Evolutionary conservation across 305 asterid genomes (phyloP).

Genomic region (Fraxinus angustifolia): DNA sequence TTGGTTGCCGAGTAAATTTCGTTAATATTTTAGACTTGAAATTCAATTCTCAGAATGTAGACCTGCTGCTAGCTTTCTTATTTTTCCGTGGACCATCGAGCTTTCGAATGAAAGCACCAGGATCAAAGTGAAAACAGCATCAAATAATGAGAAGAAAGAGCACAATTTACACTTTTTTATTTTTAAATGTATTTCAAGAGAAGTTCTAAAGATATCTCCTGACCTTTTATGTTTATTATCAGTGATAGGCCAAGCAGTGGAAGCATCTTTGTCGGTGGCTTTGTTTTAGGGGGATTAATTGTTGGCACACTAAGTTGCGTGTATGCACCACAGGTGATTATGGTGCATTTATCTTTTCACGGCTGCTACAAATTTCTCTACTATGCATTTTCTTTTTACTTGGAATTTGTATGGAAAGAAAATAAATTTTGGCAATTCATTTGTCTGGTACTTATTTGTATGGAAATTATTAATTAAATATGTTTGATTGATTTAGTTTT

Average conservation of each 20-base stretch:
- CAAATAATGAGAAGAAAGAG: neutral
- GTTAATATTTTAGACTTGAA: neutral
- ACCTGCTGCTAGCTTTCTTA: neutral
- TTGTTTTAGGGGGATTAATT: slow-evolving; percentile 79
- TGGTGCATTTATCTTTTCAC: slow-evolving; percentile 17
- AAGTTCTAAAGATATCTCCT: slow-evolving; percentile 2
- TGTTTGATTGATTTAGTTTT: too few species aligned
- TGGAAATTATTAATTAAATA: too few species aligned
- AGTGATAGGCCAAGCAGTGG: slow-evolving; percentile 60
- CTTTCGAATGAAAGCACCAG: neutral
- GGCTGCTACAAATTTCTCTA: slow-evolving; percentile 4
- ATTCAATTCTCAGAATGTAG: neutral
- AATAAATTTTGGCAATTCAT: too few species aligned
- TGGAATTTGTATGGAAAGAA: too few species aligned
- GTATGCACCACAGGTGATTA: slow-evolving; percentile 85
- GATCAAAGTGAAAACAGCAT: neutral
- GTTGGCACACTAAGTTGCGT: slow-evolving; percentile 84
- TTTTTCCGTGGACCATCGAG: neutral
- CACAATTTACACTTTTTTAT: neutral
- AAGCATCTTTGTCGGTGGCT: slow-evolving; percentile 74
- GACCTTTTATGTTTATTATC: slow-evolving; percentile 34
- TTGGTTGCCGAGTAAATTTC: neutral
- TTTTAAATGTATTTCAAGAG: neutral
- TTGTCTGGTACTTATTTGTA: too few species aligned
- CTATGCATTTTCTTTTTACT: neutral